Base-by-base conservation (phyloP, 176 grass and related monocot genomes). In the Lolium multiflorum region DNA sequence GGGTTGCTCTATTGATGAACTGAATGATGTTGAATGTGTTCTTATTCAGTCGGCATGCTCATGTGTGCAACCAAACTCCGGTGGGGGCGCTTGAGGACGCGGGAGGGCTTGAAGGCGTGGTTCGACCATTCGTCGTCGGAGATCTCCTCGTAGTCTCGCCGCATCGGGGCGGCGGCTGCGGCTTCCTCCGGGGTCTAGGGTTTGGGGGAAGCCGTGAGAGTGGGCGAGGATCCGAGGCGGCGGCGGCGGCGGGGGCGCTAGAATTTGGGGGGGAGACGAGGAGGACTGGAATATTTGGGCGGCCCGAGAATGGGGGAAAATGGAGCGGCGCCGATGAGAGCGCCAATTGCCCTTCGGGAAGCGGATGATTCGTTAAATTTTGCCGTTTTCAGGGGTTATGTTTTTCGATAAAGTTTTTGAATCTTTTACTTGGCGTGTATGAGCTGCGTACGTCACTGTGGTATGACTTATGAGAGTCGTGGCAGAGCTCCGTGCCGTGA, bases 121-220 rank as follows among this genome's bases (percentile, higher is more conserved):
- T 82, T 57, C 14, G 86, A 86, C 97, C 97, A 99, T 87, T 99
- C 97, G 3, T 91, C 92, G 54, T 96, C 97, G 71, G 87, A 92
- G 90, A 99, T 99, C 87, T 96, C 97, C 6, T 96, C 94, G 88
- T 85, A 96, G 70, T 11, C 11, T 55, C 91, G 87, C 76, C 80
- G 88, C 97, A 93, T 92, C 86, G 76, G 62, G 58, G 51, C 67
- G 37, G 83, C 35, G 60, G 68, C 58, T 11, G 73, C 55, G 38
- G 69, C 25, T 51, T 55, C 11, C 91, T 68, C 22, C 11, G 54
- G 26, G 52, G 26, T 57, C 10, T 94, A 71, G 85, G 73, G 82
- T 74, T 60, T 76, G 48, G 58, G 68, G n/a, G 69, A 77, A 48
- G 41, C 62, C 25, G 20, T 1, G 35, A 13, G 58, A 26, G 70